Base-by-base conservation (phyloP, 495 filamentous ascomycete species). In the Hyaloscypha variabilis region DNA sequence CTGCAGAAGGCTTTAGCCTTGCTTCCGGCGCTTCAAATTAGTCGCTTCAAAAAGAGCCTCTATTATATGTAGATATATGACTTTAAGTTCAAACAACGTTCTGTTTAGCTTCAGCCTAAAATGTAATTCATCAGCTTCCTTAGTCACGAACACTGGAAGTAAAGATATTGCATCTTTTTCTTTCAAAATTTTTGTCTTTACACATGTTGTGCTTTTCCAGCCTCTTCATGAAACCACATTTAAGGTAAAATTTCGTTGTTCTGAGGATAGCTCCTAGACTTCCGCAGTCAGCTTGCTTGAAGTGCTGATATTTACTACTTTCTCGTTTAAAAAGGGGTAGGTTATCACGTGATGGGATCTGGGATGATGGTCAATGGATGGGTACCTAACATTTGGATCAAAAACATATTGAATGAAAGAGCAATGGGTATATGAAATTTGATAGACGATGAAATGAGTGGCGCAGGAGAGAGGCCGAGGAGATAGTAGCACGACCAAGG, bases 31-130 rank as follows among this genome's bases (percentile, higher is more conserved):
- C 5, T 17, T n/a, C 23, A 29, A 24, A 54, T 1, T 1, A 5
- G 51, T 23, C 24, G 8, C 21, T 23, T 29, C 6, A 10, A n/a
- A 54, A 17, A n/a, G 24, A 23, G 19, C 0, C 6, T n/a, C 51
- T 54, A 2, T 54, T 29, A 8, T 25, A 6, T 25, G 51, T 3
- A 29, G 23, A 54, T 54, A 54, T 10, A 54, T 54, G 51, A 29
- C 21, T 54, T 54, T 54, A 29, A 54, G 8, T 54, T 13, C 51
- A n/a, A 54, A 23, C 51, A 54, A 54, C 24, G 26, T 29, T 54
- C 51, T 11, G 21, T 25, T 8, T 23, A n/a, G 26, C 51, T 25
- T 10, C 51, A n/a, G 11, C 51, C 51, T 54, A 1, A 13, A 54
- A 2, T 6, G 4, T 4, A 1, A 24, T 25, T 13, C 19, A 54